These are phyloP conservation scores for Pleodorina starrii DNA, from an alignment of 139 green algal genomes.

Conservation along the genomic window DNA sequence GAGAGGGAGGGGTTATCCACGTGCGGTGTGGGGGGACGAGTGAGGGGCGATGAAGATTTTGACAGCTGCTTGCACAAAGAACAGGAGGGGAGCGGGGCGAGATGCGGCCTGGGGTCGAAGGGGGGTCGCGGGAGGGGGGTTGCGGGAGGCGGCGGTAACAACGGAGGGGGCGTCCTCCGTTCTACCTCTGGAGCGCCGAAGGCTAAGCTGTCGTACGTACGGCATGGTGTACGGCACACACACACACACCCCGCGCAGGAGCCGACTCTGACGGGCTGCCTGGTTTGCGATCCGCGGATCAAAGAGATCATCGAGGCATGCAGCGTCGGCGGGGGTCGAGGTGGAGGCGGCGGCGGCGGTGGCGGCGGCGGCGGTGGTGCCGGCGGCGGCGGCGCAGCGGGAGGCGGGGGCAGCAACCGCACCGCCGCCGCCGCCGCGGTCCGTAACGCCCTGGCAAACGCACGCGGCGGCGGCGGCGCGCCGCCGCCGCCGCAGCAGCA, in stretches of 20 bases:
- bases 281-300: slow-evolving; percentile 64
- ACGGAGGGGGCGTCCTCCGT: too few species aligned
- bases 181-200: too few species aligned
- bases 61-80: too few species aligned
- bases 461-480: background rate
- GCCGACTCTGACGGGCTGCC: slow-evolving; percentile 55
- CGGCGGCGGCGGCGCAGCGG: background rate
- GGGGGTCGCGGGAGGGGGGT: too few species aligned
- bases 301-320: slow-evolving; percentile 57
- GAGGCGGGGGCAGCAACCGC: slow-evolving; percentile 2
- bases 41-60: too few species aligned
- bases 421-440: background rate
- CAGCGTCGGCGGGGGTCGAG: background rate
- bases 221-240: background rate
- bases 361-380: background rate
- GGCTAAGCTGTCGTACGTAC: background rate
- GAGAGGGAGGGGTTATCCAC: too few species aligned
- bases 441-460: slow-evolving; percentile 7
- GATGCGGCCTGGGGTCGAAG: too few species aligned
- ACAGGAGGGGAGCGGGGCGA: too few species aligned
- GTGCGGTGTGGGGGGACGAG: too few species aligned
- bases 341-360: background rate
- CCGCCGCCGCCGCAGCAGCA: background rate
- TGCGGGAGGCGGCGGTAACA: too few species aligned
- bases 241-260: slow-evolving; percentile 49